Conservation (phyloP, 225 moss, liverwort and hornwort species). For the Asterella californica region DNA sequence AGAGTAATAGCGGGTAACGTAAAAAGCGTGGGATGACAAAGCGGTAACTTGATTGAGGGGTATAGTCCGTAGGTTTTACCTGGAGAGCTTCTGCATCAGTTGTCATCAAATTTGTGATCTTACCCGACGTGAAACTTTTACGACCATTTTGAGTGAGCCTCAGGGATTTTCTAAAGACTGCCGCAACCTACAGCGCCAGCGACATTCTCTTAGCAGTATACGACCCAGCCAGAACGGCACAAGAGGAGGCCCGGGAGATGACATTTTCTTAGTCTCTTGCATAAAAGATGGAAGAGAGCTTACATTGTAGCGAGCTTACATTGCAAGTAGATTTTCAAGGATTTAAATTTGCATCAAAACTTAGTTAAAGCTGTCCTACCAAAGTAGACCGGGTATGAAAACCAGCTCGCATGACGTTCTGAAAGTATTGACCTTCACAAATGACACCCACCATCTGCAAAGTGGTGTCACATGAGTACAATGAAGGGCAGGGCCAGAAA, state of each 20-base stretch:
- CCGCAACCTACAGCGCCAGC: conserved; percentile 44
- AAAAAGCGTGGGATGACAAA: background rate
- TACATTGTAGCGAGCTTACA: too few species aligned
- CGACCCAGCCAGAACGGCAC: background rate
- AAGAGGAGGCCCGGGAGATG: background rate
- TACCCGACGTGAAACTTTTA: conserved; percentile 62
- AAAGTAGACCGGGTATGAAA: conserved; percentile 50
- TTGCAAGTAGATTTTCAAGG: background rate
- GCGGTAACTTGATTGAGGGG: background rate
- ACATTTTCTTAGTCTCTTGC: background rate
- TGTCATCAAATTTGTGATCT: conserved; percentile 81
- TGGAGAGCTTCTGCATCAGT: conserved; percentile 68
- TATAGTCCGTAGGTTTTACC: conserved; percentile 8
- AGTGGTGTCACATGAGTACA: background rate
- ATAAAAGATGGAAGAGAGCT: too few species aligned
- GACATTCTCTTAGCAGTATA: background rate
- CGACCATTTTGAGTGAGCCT: conserved; percentile 66
- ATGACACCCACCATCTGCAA: conserved; percentile 53
- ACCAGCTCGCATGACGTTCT: conserved; percentile 72
- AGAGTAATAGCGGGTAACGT: background rate
- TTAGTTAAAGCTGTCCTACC: conserved; percentile 17
- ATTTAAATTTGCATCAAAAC: background rate
- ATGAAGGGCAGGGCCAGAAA: too few species aligned
- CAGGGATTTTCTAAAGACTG: conserved; percentile 70
- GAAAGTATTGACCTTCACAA: conserved; percentile 73